Base-by-base conservation (phyloP, 2,329 filamentous ascomycete genomes). In the Drechslerella dactyloides region DNA sequence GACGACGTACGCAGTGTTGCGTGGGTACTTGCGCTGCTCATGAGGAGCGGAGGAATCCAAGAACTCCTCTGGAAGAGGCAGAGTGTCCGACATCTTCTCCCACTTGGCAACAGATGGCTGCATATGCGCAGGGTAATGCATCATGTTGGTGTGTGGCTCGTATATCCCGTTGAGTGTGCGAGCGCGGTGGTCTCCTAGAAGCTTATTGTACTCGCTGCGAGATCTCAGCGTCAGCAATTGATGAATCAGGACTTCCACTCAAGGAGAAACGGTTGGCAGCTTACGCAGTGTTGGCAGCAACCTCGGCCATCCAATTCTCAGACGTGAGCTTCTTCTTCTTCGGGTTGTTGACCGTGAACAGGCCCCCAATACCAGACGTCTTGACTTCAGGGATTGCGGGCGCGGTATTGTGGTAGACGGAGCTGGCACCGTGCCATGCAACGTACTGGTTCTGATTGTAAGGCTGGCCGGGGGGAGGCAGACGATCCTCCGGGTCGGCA, bases 371-470 rank as follows among this genome's bases (percentile, higher is more conserved):
- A 23, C 60, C 54, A 8, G 68, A 72, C 8, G 60, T 48, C 33
- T 96, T 96, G 74, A 85, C 85, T 75, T 93, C 90, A 6, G 87
- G 80, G 35, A 82, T 83, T 80, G 96, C 96, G 65, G 90, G 89
- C 70, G 84, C 87, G 64, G 87, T 88, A 11, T 90, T 91, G 79
- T 97, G 92, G 79, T 99, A 99, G 23, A 99, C 94, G 42, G 90
- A 89, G 79, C 93, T 97, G 53, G 94, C 94, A 55, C 94, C 94
- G 79, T 96, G 93, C 94, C 94, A 99, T 27, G 94, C 94, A 27
- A 99, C 94, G 78, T 97, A 99, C 79, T 97, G 93, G 78, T 99
- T 99, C 81, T 93, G 92, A 83, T 99, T 97, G 84, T 99, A 99
- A n/a, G 88, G 84, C 78, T 96, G 89, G 1, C 75, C 75, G n/a